Percentiles rank a stretch among this genome's conserved stretches.
These are phyloP conservation scores for Rubia tinctorum DNA, from an alignment of 305 asterid species.

Conservation along the genomic window DNA sequence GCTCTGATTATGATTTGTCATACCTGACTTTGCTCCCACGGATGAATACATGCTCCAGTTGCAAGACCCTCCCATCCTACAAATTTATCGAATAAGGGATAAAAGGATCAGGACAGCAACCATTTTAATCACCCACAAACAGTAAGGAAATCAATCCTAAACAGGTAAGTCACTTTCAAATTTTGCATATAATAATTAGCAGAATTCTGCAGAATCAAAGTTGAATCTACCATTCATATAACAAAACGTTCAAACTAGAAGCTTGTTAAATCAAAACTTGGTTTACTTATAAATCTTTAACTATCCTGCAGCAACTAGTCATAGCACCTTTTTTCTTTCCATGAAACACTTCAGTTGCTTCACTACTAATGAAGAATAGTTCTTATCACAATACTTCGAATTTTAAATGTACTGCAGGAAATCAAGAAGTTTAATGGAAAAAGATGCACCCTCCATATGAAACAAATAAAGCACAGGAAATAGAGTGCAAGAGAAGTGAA, in stretches of 20 bases:
- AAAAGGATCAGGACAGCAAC: neutral
- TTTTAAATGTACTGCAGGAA: neutral
- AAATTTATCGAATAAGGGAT: conserved; percentile 7
- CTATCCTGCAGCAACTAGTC: neutral
- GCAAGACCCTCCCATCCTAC: conserved; percentile 91
- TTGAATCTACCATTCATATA: neutral
- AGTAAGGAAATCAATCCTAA: neutral
- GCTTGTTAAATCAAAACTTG: neutral
- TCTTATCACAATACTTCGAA: neutral
- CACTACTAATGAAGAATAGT: neutral
- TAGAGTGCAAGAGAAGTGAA: no score
- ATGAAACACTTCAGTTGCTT: neutral
- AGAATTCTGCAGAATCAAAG: neutral
- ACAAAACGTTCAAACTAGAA: neutral
- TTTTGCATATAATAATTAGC: neutral
- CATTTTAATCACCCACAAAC: neutral
- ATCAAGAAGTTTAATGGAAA: neutral
- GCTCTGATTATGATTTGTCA: conserved; percentile 5
- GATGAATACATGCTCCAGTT: conserved; percentile 91
- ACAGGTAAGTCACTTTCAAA: no score
- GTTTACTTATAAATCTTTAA: conserved; percentile 6
- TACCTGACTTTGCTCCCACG: conserved; percentile 98
- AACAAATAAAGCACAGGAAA: neutral
- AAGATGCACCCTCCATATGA: neutral
- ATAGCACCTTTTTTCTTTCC: neutral